Evolutionary conservation across 768 basidiomycete species (phyloP).

Genomic region (Porpolomopsis calyptriformis): DNA sequence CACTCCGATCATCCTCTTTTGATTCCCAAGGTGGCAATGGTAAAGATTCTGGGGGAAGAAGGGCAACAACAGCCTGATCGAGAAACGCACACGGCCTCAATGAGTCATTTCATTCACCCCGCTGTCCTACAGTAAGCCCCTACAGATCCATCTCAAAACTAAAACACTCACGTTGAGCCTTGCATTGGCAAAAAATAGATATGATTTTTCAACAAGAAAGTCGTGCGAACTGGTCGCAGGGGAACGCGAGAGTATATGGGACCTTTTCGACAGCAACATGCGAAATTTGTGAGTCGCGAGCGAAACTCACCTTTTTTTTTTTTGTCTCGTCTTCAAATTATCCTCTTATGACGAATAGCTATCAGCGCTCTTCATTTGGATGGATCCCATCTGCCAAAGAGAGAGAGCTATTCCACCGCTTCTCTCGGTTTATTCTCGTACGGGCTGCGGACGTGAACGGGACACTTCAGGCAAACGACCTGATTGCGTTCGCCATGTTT

Average conservation of each 20-base stretch:
- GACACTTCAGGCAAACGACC: background rate
- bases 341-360: no score
- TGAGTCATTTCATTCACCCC: no score
- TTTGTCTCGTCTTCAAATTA: background rate
- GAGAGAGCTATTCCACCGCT: constrained; percentile 47
- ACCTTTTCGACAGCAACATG: constrained; percentile 51
- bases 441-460: constrained; percentile 7
- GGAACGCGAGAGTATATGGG: constrained; percentile 41
- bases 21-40: no score
- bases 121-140: no score
- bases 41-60: no score
- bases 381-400: constrained; percentile 51
- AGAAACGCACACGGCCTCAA: no score
- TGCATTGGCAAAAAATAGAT: no score
- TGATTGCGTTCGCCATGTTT: constrained; percentile 46
- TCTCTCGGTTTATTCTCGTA: constrained; percentile 53
- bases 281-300: constrained; percentile 25
- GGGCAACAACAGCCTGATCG: no score
- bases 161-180: no score
- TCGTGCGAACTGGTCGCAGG: constrained; percentile 24
- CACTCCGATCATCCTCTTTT: no score
- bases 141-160: no score
- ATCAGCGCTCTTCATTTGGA: constrained; percentile 47
- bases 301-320: background rate
- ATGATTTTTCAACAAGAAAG: background rate